phyloP scores from a whole-genome alignment of 305 asterid species.

The Solanum chacoense region DNA sequence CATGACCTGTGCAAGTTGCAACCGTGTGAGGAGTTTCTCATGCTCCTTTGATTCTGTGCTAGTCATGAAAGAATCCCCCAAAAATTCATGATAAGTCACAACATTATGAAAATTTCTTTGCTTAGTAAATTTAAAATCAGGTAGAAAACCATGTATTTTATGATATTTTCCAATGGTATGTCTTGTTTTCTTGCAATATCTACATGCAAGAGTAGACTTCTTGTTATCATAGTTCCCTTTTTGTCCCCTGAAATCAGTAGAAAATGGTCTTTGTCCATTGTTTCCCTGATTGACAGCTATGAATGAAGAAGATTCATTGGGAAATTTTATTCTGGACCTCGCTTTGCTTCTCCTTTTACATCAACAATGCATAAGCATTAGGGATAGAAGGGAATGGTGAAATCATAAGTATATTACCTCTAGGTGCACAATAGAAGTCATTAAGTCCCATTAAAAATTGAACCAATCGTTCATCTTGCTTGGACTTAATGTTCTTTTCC shows the following conservation, averaged over 20 bases:
- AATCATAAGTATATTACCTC: not conserved
- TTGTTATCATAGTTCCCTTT: not conserved
- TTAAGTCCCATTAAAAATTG: not conserved
- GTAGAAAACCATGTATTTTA: not conserved
- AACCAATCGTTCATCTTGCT: not conserved
- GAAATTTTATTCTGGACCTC: not conserved
- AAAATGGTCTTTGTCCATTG: not conserved
- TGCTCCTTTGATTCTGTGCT: too few species aligned
- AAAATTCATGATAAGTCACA: too few species aligned
- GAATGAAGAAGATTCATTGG: not conserved
- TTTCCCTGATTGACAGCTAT: not conserved
- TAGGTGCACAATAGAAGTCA: not conserved
- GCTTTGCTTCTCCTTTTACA: not conserved
- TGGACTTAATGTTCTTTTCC: not conserved
- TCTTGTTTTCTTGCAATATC: not conserved
- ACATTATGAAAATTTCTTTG: too few species aligned
- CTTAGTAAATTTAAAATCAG: too few species aligned
- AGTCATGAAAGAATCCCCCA: too few species aligned
- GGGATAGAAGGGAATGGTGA: not conserved
- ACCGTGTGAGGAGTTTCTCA: not conserved
- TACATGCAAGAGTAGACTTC: not conserved
- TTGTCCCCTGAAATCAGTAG: not conserved
- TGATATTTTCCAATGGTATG: not conserved
- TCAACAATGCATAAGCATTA: not conserved
- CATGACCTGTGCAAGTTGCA: not conserved